Percentiles rank a stretch among this genome's conserved stretches.
Evolutionary conservation across 495 filamentous ascomycete genomes (phyloP).

Genomic region (Aspergillus bridgeri): DNA sequence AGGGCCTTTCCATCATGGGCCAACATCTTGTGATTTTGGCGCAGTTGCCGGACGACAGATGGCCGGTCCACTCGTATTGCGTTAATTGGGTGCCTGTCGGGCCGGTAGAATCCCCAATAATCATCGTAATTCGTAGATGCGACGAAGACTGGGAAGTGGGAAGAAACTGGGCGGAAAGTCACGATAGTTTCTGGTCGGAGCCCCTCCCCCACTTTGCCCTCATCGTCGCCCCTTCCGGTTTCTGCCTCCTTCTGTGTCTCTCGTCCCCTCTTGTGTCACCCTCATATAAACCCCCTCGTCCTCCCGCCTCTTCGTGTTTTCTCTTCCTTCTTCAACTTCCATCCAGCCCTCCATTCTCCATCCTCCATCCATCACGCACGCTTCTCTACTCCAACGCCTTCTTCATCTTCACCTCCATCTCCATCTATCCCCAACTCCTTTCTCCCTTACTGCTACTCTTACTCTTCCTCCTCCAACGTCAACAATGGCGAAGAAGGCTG

Average conservation of each 20-base stretch:
- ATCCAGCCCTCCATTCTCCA: slow-evolving; percentile 3
- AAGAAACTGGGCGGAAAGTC: too few species aligned
- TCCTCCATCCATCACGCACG: slow-evolving; percentile 1
- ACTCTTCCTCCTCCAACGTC: neutral
- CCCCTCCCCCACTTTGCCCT: neutral
- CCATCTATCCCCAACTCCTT: neutral
- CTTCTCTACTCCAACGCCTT: too few species aligned
- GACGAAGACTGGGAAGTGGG: too few species aligned
- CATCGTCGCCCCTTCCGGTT: slow-evolving; percentile 1
- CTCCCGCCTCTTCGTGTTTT: slow-evolving; percentile 6
- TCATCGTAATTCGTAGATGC: too few species aligned
- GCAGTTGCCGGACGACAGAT: neutral
- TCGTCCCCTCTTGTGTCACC: neutral
- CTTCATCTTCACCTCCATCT: neutral
- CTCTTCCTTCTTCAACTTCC: neutral
- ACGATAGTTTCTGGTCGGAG: neutral
- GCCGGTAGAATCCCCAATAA: neutral
- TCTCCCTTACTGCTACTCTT: neutral
- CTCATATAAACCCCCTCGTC: slow-evolving; percentile 6
- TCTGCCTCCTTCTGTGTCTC: neutral
- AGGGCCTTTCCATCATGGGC: neutral
- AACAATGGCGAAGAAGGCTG: slow-evolving; percentile 70
- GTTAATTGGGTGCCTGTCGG: neutral
- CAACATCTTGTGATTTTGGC: neutral
- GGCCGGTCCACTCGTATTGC: neutral